Base-by-base conservation (phyloP, 2,329 filamentous ascomycete species). In the Dactylonectria macrodidyma region DNA sequence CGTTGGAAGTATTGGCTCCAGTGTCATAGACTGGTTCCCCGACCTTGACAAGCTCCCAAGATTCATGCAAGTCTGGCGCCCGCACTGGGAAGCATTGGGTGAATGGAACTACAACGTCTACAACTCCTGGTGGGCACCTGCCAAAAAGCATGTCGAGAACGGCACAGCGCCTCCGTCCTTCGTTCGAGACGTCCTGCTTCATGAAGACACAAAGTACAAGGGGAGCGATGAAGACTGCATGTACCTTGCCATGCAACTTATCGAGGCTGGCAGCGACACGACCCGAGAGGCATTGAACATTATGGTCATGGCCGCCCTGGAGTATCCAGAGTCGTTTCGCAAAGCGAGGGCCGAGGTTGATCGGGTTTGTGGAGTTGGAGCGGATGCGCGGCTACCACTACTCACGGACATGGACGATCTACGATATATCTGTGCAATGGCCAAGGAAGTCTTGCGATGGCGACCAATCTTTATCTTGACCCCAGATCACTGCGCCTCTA, bases 371-470 rank as follows among this genome's bases (percentile, higher is more conserved):
- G 82, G 81, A 11, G 24, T 44, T 19, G 63, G 51, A 30, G 73
- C 77, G n/a, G 74, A 77, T 0, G 73, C 73, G 26, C 77, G 82
- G 1, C 72, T 86, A n/a, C 84, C 84, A 0, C 73, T 66, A 4
- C 76, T 84, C 44, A 69, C 76, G 7, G 84, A 86, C 62, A 78
- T 82, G 71, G 73, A 79, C 1, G 75, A 76, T 2, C 67, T 86
- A 47, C 81, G 80, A 2, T 84, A 83, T 44, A 80, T 83, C 22
- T 81, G 81, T 26, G 84, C 84, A 2, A 78, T 82, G 36, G 79
- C 83, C 48, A 85, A 86, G 67, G 85, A 87, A 71, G 78, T 81
- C 1, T 73, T 86, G 57, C 78, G 84, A 11, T 86, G 84, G 84
- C 76, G 81, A 8, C 83, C 83, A 1, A 81, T 82, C 22, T 79